phyloP scores from a whole-genome alignment of 768 basidiomycete species.

The Podaxis mareebaensis region DNA sequence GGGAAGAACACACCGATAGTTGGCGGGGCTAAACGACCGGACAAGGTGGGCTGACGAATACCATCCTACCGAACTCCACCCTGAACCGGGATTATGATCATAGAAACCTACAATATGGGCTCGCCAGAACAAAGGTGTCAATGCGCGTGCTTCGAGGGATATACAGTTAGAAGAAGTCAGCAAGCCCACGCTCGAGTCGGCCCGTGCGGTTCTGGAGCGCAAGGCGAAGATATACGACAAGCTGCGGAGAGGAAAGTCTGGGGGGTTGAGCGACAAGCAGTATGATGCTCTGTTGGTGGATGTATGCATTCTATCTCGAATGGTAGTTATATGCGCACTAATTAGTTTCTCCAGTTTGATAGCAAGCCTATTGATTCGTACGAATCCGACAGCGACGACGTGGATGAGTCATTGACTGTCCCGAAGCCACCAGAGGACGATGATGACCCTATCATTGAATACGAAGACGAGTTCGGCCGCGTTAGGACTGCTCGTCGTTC shows the following conservation, averaged over 20 bases:
- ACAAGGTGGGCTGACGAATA: conserved; percentile 53
- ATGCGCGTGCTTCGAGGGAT: conserved; percentile 63
- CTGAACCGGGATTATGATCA: background rate
- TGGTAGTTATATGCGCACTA: background rate
- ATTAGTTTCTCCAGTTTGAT: conserved; percentile 57
- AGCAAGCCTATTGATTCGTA: conserved; percentile 51
- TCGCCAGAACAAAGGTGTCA: conserved; percentile 74
- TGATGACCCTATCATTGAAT: conserved; percentile 79
- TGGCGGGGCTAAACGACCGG: conserved; percentile 64
- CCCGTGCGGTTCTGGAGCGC: conserved; percentile 68
- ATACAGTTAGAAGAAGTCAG: conserved; percentile 69
- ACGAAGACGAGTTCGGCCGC: conserved; percentile 88
- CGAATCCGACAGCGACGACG: conserved; percentile 73
- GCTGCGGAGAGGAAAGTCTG: conserved; percentile 73
- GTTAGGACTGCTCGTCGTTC: conserved; percentile 66
- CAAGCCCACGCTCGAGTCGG: conserved; percentile 70
- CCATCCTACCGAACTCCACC: background rate
- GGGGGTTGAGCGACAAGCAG: conserved; percentile 74
- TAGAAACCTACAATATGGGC: conserved; percentile 82
- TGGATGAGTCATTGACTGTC: conserved; percentile 73
- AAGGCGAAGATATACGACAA: conserved; percentile 85
- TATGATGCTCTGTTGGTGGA: conserved; percentile 75
- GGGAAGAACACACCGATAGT: conserved; percentile 55
- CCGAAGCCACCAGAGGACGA: conserved; percentile 48
- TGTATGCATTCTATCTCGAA: conserved; percentile 44